Conservation (phyloP, 2,329 filamentous ascomycete species). For the Apiospora rasikravindrae region DNA sequence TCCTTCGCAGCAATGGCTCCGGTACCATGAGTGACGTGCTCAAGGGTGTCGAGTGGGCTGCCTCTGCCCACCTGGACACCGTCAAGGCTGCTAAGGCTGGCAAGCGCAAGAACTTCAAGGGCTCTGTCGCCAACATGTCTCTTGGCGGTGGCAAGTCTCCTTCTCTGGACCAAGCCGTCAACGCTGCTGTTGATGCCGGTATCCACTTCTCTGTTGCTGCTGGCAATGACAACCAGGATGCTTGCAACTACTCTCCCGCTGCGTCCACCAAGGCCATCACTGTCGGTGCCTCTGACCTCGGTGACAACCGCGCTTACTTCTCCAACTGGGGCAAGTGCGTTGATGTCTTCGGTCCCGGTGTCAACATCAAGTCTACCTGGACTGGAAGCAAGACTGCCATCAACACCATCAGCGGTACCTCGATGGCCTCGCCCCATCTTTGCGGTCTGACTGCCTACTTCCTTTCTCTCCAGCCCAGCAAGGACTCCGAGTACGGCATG, state of each 20-base stretch:
- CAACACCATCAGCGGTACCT: slow-evolving; percentile 99
- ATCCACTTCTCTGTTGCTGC: slow-evolving; percentile 98
- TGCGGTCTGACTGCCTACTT: slow-evolving; percentile 97
- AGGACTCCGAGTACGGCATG: slow-evolving; percentile 90
- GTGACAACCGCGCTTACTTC: slow-evolving; percentile 98
- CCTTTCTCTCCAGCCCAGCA: slow-evolving; percentile 90
- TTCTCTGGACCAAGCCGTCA: slow-evolving; percentile 88
- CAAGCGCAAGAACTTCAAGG: slow-evolving; percentile 97
- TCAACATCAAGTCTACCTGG: slow-evolving; percentile 98
- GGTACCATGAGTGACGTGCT: slow-evolving; percentile 99
- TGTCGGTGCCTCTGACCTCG: slow-evolving; percentile 91
- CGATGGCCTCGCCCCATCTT: slow-evolving; percentile 98
- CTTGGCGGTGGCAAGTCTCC: slow-evolving; percentile 96
- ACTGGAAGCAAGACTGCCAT: slow-evolving; percentile 93
- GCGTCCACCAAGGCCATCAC: slow-evolving; percentile 91
- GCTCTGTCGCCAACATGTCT: slow-evolving; percentile 98
- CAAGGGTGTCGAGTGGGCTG: slow-evolving; percentile 96
- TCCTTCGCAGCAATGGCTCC: slow-evolving; percentile 94
- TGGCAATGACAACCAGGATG: slow-evolving; percentile 98
- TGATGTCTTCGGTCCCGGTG: slow-evolving; percentile 96
- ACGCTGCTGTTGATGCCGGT: slow-evolving; percentile 89
- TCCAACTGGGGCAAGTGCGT: slow-evolving; percentile 99
- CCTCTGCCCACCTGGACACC: slow-evolving; percentile 77
- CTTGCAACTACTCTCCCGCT: slow-evolving; percentile 98
- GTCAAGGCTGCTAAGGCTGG: slow-evolving; percentile 80